These are phyloP conservation scores for Aspergillus jensenii DNA, from an alignment of 2,329 filamentous ascomycete genomes.

Conservation along the genomic window DNA sequence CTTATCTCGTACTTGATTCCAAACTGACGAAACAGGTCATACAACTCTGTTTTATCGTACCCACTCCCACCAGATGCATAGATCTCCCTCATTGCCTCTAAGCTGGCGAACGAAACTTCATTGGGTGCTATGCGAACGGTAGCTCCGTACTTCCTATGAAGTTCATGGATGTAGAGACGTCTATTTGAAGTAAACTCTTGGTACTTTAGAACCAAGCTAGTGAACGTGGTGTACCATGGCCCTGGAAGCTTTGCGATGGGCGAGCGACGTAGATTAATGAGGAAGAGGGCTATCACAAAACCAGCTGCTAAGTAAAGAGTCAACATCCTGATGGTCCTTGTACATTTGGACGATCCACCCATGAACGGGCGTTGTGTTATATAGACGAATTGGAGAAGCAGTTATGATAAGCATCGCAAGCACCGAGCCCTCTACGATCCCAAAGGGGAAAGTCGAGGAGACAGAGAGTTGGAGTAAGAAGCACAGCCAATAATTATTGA, in stretches of 20 bases:
- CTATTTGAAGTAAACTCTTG: constrained; percentile 30
- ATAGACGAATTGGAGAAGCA: background rate
- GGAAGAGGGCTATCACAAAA: background rate
- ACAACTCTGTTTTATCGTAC: constrained; percentile 39
- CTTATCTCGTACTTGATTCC: constrained; percentile 21
- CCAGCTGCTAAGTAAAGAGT: constrained; percentile 1
- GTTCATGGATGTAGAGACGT: constrained; percentile 27
- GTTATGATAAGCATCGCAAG: background rate
- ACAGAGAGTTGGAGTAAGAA: constrained; percentile 3
- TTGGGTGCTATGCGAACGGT: constrained; percentile 31
- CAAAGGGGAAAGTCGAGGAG: background rate
- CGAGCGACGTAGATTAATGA: background rate
- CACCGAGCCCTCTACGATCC: background rate
- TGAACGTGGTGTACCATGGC: constrained; percentile 30
- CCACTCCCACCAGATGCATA: constrained; percentile 36
- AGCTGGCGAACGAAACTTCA: constrained; percentile 30
- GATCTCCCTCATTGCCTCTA: constrained; percentile 32
- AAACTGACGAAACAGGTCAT: constrained; percentile 36
- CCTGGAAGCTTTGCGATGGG: constrained; percentile 25
- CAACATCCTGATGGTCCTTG: constrained; percentile 1
- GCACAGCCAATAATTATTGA: background rate
- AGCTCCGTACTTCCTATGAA: constrained; percentile 28
- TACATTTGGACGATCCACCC: background rate
- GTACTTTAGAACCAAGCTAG: constrained; percentile 30
- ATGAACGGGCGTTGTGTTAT: background rate